These are phyloP conservation scores for Hypoxylon sp. DNA, from an alignment of 2,329 filamentous ascomycete species.

Conservation along the genomic window DNA sequence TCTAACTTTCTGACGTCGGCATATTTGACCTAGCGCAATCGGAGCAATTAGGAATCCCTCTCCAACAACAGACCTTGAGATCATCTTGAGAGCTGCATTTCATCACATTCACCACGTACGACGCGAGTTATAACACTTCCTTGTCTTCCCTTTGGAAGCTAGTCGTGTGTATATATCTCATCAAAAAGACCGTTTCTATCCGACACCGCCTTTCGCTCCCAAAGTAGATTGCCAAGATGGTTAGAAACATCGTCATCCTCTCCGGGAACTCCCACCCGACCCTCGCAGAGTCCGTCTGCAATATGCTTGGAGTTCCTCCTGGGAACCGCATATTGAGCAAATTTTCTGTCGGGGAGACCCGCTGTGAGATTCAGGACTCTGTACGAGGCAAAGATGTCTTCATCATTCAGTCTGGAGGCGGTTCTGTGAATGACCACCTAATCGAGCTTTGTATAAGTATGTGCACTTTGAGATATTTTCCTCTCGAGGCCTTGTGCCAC, in stretches of 20 bases:
- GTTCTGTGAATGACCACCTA: constrained; percentile 94
- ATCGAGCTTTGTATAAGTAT: constrained; percentile 92
- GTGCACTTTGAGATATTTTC: constrained; percentile 26
- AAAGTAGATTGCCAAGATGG: constrained; percentile 70
- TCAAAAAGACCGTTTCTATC: constrained; percentile 11
- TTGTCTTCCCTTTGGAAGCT: constrained; percentile 5
- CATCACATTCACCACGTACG: constrained; percentile 9
- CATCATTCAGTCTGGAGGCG: constrained; percentile 94
- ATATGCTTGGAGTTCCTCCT: constrained; percentile 86
- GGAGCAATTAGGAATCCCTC: constrained; percentile 36
- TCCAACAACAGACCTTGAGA: constrained; percentile 34
- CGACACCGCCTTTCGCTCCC: constrained; percentile 40
- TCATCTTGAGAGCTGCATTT: constrained; percentile 9
- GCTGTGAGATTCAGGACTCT: constrained; percentile 95
- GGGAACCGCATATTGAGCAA: constrained; percentile 89
- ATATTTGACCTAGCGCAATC: constrained; percentile 40
- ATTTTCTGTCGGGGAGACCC: constrained; percentile 95
- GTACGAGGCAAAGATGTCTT: constrained; percentile 99
- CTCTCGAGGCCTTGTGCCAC: constrained; percentile 2
- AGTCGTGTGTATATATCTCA: constrained; percentile 4
- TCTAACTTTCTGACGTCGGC: constrained; percentile 35
- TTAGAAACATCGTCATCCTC: constrained; percentile 94
- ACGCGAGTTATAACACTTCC: constrained; percentile 17
- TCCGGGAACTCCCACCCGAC: constrained; percentile 93
- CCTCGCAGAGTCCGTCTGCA: constrained; percentile 89